Evolutionary conservation across 306 rosid genomes (phyloP), one percentile per base, ranked within the genome.

Genomic region (Phaseolus lunatus): DNA sequence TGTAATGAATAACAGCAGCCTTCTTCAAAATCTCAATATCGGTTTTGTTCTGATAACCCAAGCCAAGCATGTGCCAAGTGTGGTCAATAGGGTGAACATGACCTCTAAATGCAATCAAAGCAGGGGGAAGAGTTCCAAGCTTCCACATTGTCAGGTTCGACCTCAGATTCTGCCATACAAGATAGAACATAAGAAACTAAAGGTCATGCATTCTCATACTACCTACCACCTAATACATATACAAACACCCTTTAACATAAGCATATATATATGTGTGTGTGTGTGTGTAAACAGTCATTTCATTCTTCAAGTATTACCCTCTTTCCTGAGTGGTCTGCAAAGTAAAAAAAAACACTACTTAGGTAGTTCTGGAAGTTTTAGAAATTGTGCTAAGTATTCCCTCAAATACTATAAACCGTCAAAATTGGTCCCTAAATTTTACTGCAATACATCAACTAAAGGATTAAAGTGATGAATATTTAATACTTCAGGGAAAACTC

Each of bases 81-180:
- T 94, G 91, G 62, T 92, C 98, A 76, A 96, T 92, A 20, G 94
- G 88, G 68, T 84, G 91, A 87, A 96, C 93, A 66, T 89, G 97
- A 82, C 96, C 98, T 87, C 70, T 88, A 80, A 96, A 96, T 59
- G 97, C 99, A 83, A 96, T 91, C 85, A 96, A 87, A 69, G 99
- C 99, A 24, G 99, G 99, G 7, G 99, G 99, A 59, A 96, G 84
- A 69, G 99, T 96, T 66, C 99, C 99, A 57, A 96, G 94, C 88
- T 88, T 92, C 99, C 99, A 96, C 88, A 96, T 88, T 20, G 97
- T 88, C 59, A 96, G 80, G 85, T 92, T 92, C 20, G 98, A 89
- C 85, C 73, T 87, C 78, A 96, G 85, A 87, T 96, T 96, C 99
- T 96, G 94, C 79, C 67, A 56, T 37, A 70, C 14, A 80, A 27